Evolutionary conservation across 1,284 basidiomycete genomes (phyloP).

Genomic region (Vanrija humicola): DNA sequence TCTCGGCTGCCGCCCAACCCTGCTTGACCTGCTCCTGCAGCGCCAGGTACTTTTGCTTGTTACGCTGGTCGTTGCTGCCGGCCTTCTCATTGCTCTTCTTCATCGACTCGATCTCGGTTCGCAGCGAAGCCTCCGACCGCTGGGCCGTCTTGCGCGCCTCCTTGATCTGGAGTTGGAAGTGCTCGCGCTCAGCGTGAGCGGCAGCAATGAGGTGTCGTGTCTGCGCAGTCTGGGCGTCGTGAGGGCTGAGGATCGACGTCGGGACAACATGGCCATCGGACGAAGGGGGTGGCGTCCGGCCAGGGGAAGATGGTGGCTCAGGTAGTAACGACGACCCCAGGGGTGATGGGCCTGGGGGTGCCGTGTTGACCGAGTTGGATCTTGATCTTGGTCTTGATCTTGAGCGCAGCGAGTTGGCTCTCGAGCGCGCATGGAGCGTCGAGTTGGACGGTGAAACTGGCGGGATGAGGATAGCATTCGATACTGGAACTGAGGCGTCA

Average conservation of each 20-base stretch:
- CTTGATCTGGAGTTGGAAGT: constrained; percentile 44
- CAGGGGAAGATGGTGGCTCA: constrained; percentile 9
- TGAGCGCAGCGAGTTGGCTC: constrained; percentile 46
- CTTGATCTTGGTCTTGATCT: constrained; percentile 42
- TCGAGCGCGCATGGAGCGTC: constrained; percentile 34
- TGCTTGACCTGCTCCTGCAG: constrained; percentile 50
- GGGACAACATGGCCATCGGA: constrained; percentile 20
- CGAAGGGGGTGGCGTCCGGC: constrained; percentile 4
- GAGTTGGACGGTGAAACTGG: constrained; percentile 27
- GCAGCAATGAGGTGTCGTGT: constrained; percentile 41
- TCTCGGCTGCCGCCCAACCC: constrained; percentile 43
- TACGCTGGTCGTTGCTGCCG: constrained; percentile 42
- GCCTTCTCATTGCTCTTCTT: constrained; percentile 48
- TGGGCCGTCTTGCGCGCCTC: constrained; percentile 46
- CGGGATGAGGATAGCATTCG: constrained; percentile 39
- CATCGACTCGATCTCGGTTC: constrained; percentile 45
- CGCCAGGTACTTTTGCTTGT: constrained; percentile 47
- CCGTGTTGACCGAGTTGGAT: constrained; percentile 41
- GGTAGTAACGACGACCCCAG: not conserved
- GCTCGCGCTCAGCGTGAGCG: constrained; percentile 43
- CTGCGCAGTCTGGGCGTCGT: constrained; percentile 42
- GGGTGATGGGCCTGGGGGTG: constrained; percentile 16
- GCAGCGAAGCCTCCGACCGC: constrained; percentile 45
- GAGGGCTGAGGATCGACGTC: constrained; percentile 35
- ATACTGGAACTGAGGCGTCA: constrained; percentile 21